Base-by-base conservation (phyloP, 495 filamentous ascomycete genomes). In the Penicillium ochrochloron region DNA sequence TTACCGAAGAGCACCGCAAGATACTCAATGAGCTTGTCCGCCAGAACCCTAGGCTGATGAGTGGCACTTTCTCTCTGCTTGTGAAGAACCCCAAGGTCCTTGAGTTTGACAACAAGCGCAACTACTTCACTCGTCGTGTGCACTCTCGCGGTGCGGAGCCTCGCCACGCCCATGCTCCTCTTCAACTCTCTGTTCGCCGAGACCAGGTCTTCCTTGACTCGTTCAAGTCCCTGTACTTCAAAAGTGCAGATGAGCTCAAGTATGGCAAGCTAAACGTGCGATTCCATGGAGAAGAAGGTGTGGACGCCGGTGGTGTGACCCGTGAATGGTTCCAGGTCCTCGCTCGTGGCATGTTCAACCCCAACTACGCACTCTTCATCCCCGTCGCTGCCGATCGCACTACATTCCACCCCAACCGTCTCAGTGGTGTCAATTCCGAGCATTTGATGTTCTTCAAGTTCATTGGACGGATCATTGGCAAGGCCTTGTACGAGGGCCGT, bases 321-420 rank as follows among this genome's bases (percentile, higher is more conserved):
- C 88, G 95, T 75, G 95, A 99, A 83, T 99, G 95, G 95, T 99
- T 99, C 84, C 94, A 97, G 75, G 96, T 97, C 44, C 91, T 99
- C 67, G 88, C 95, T 14, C 84, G 94, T 57, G 96, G 97, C 72
- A 99, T 99, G 96, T 99, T 99, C 77, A 96, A 99, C 79, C 90
- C 96, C 55, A 94, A 96, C 76, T 99, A 98, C 73, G 95, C 93
- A 53, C 83, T 99, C 29, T 99, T 97, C 78, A 91, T 91, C 58
- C 96, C 95, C 3, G 95, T 99, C 35, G 95, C 96, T 25, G 93
- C 95, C n/a, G 95, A 99, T 72, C 88, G 94, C 37, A 99, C 95
- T 4, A 99, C 95, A 0, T 99, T 99, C 88, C 95, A 99, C 78
- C 95, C 95, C 21, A 98, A 97, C 76, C 91, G 89, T 68, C 82